Conservation (phyloP, 179 eudicot species). For the Monotropa hypopitys region DNA sequence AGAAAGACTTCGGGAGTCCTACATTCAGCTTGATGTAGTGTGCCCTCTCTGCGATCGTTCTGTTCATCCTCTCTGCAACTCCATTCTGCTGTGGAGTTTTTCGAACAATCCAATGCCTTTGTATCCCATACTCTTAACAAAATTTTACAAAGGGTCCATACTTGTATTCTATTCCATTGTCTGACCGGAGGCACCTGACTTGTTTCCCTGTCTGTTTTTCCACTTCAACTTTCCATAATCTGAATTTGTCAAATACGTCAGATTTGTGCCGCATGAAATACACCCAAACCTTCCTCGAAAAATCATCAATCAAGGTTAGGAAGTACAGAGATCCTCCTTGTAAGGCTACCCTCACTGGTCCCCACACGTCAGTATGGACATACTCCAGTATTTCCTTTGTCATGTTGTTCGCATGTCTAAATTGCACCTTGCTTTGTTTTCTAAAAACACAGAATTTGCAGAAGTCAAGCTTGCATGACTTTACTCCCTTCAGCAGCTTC, state of each 20-base stretch:
- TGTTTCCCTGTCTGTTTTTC: background rate
- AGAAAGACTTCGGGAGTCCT: too few species aligned
- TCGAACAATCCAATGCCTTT: background rate
- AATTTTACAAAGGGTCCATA: background rate
- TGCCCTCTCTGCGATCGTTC: background rate
- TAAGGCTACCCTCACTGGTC: too few species aligned
- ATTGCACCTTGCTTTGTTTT: background rate
- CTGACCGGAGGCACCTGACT: background rate
- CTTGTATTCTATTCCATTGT: background rate
- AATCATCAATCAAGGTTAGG: too few species aligned
- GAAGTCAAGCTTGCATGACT: background rate
- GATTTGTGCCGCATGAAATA: too few species aligned
- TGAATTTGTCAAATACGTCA: background rate
- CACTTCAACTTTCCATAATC: too few species aligned
- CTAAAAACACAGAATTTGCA: background rate
- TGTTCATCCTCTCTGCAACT: background rate
- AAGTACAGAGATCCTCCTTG: too few species aligned
- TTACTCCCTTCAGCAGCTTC: too few species aligned
- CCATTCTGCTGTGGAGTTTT: background rate
- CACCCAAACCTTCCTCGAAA: too few species aligned
- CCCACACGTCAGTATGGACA: too few species aligned
- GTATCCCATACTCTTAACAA: background rate
- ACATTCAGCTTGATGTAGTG: too few species aligned
- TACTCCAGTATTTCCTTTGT: too few species aligned
- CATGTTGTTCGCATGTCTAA: background rate